Percentiles rank a stretch among this genome's conserved stretches.
Conservation (phyloP, 1,284 basidiomycete genomes). For the Afroboletus lepidellus region DNA sequence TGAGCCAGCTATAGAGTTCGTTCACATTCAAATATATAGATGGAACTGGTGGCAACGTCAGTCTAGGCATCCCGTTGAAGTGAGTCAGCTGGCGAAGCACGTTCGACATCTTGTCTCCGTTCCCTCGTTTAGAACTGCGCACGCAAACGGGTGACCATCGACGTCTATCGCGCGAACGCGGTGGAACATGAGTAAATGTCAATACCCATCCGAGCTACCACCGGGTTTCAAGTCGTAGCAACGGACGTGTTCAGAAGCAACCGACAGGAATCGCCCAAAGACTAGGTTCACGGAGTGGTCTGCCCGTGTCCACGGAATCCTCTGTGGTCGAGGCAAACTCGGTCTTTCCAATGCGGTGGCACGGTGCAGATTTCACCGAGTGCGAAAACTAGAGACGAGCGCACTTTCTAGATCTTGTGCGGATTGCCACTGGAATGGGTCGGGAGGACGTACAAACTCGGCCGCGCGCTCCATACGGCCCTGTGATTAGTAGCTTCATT, state of each 20-base stretch:
- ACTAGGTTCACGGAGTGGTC: conserved; percentile 4
- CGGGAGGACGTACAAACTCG: not conserved
- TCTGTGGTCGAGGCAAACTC: no score
- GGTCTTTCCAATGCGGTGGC: no score
- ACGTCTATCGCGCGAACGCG: conserved; percentile 13
- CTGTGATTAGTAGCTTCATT: not conserved
- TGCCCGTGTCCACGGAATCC: not conserved
- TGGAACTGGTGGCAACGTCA: not conserved
- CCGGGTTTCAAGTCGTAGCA: conserved; percentile 20
- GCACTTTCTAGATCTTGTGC: not conserved
- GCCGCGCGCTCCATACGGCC: not conserved
- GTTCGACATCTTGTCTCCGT: not conserved
- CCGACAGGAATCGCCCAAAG: conserved; percentile 19
- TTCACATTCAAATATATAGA: not conserved
- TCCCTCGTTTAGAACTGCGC: conserved; percentile 14
- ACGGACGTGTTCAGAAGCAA: conserved; percentile 14
- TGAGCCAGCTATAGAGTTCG: not conserved
- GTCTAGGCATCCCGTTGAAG: no score
- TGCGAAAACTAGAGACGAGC: not conserved
- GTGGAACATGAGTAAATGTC: no score
- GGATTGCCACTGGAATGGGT: not conserved
- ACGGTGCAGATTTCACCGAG: no score
- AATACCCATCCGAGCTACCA: no score
- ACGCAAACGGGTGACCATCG: conserved; percentile 20
- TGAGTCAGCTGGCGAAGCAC: not conserved